Conservation (phyloP, 2,329 filamentous ascomycete genomes). For the Aspergillus sp. region DNA sequence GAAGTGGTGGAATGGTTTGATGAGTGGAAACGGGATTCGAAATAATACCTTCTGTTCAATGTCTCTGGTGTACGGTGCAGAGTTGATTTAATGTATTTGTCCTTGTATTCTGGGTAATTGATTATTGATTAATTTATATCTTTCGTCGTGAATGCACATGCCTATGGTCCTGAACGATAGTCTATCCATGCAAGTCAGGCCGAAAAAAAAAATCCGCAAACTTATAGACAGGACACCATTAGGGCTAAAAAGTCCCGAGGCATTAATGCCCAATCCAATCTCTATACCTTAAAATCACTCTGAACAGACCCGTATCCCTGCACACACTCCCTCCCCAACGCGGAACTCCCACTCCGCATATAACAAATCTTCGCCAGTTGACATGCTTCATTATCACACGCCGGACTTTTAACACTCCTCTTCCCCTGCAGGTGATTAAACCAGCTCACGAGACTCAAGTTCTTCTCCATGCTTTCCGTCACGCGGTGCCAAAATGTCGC, state of each 20-base stretch:
- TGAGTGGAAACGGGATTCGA: background rate
- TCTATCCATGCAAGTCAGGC: background rate
- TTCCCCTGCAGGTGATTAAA: constrained; percentile 51
- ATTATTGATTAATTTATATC: background rate
- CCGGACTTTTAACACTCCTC: constrained; percentile 44
- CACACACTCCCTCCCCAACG: constrained; percentile 46
- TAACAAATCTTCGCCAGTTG: constrained; percentile 52
- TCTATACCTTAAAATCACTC: constrained; percentile 23
- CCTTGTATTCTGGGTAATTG: background rate
- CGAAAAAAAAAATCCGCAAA: no score
- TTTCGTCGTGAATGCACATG: background rate
- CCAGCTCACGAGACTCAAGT: constrained; percentile 42
- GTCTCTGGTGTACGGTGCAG: background rate
- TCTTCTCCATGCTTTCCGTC: constrained; percentile 51
- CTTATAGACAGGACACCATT: background rate
- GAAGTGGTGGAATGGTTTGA: no score
- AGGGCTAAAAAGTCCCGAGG: background rate
- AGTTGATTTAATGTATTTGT: background rate
- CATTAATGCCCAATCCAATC: no score
- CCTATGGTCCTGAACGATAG: background rate
- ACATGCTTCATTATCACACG: constrained; percentile 48
- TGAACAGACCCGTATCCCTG: constrained; percentile 45
- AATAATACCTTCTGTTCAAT: background rate
- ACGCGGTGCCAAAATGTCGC: constrained; percentile 55
- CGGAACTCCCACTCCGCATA: constrained; percentile 50